Base-by-base conservation (phyloP, 179 eudicot species). In the Monotropa hypopitys region DNA sequence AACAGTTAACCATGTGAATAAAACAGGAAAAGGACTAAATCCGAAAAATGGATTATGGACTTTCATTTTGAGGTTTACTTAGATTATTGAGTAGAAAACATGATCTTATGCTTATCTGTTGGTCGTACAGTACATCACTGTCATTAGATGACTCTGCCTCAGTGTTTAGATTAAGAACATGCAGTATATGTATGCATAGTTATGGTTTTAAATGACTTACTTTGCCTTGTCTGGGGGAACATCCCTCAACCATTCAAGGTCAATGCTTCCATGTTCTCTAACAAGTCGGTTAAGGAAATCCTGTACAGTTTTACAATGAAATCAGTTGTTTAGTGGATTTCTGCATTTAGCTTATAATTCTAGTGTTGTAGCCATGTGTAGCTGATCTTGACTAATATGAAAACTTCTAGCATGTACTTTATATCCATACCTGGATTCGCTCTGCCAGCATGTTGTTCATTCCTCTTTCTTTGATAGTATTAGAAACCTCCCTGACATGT, bases 241-340 rank as follows among this genome's bases (percentile, higher is more conserved):
- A 77, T 88, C 90, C 81, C 99, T 88, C 84, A 96, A 80, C 98
- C 99, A 96, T 78, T 96, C 99, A 45, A 96, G 84, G 80, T 96
- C 91, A 77, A 83, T 79, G 47, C 88, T 86, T 38, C 99, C 99
- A 83, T 90, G 97, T 32, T 93, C 97, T 81, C 66, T 80, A 59
- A 87, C 89, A 77, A 93, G 54, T 62, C 99, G 89, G 82, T 96
- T 80, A 69, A 96, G 88, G 75, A 91, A 90, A 43, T 78, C 90
- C 97, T 93, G 90, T 38, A 61, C 16, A 61, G 67, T 61, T 61
- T 26, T 28, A 12, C 16, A 28, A 10, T 1, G 38, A 28, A 12
- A 61, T 61, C 67, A 28, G 40, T 66, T 49, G 16, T 76, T 66
- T 49, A 47, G 7, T 16, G 28, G 56, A n/a, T 76, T 45, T 32